Percentiles rank a stretch among this genome's conserved stretches.
Evolutionary conservation across 163 green algal species (phyloP).

Genomic region (Scenedesmus sp.): DNA sequence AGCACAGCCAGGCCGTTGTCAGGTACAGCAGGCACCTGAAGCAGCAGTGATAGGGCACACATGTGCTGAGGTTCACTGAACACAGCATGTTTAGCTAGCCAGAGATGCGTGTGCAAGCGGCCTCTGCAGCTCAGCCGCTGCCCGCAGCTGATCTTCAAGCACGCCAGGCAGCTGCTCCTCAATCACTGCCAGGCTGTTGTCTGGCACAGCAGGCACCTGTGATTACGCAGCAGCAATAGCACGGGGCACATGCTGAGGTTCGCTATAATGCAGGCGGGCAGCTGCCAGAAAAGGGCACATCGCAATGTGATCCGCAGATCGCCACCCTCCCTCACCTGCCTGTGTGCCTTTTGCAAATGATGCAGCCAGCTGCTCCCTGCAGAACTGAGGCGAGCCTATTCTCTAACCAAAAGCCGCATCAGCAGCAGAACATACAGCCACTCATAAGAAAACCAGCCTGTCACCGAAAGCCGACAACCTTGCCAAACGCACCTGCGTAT

Average conservation of each 20-base stretch:
- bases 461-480: too few species aligned
- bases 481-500: constrained; percentile 5
- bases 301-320: background rate
- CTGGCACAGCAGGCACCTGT: constrained; percentile 1
- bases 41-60: background rate
- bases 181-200: background rate
- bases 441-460: too few species aligned
- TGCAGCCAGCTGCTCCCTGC: background rate
- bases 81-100: background rate
- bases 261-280: background rate
- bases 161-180: constrained; percentile 8
- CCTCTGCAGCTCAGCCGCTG: constrained; percentile 7
- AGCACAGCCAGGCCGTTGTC: background rate
- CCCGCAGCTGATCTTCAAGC: constrained; percentile 11
- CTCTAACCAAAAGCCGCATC: too few species aligned
- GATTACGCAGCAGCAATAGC: background rate
- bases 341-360: background rate
- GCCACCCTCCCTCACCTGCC: background rate
- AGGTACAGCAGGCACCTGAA: background rate
- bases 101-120: background rate
- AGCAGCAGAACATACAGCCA: background rate
- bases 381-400: background rate
- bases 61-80: background rate
- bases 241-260: background rate
- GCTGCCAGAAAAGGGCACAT: too few species aligned